These are phyloP conservation scores for Chlorophyllum brunneum DNA, from an alignment of 768 basidiomycete genomes.

Conservation along the genomic window DNA sequence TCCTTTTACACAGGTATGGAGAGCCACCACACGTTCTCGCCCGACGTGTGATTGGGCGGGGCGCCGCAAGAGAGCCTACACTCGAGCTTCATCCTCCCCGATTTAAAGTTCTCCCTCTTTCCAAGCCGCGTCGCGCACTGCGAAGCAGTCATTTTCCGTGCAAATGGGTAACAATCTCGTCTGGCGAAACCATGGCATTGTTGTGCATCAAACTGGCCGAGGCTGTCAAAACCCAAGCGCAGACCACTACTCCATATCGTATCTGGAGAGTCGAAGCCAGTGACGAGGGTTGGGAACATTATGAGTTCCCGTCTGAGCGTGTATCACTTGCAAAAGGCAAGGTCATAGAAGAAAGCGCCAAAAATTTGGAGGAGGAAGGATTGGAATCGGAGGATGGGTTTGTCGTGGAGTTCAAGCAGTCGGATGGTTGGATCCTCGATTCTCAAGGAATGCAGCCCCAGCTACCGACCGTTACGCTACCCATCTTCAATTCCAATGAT, in stretches of 20 bases:
- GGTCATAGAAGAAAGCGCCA: conserved; percentile 41
- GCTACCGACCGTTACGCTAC: conserved; percentile 23
- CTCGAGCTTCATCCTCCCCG: conserved; percentile 74
- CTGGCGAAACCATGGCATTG: conserved; percentile 43
- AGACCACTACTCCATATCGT: conserved; percentile 40
- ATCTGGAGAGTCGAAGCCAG: conserved; percentile 57
- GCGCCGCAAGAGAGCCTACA: conserved; percentile 41
- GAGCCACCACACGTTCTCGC: conserved; percentile 49
- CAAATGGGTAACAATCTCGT: conserved; percentile 43
- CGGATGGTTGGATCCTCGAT: conserved; percentile 58
- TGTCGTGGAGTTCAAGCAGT: conserved; percentile 67
- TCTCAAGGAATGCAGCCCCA: conserved; percentile 17
- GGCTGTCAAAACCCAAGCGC: conserved; percentile 27
- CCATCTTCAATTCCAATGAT: conserved; percentile 49
- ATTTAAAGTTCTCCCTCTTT: conserved; percentile 52
- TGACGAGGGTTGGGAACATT: conserved; percentile 31
- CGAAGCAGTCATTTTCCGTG: conserved; percentile 25
- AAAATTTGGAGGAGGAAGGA: conserved; percentile 53
- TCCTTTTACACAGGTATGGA: conserved; percentile 61
- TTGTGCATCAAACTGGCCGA: conserved; percentile 39
- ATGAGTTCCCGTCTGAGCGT: conserved; percentile 30
- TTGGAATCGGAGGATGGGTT: conserved; percentile 65
- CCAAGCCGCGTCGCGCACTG: conserved; percentile 24
- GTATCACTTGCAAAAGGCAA: conserved; percentile 30
- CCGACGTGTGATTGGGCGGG: conserved; percentile 63